Percentiles rank a stretch among this genome's conserved stretches.
Evolutionary conservation across 2,329 filamentous ascomycete species (phyloP).

Genomic region (Drechslerella coelobrocha): DNA sequence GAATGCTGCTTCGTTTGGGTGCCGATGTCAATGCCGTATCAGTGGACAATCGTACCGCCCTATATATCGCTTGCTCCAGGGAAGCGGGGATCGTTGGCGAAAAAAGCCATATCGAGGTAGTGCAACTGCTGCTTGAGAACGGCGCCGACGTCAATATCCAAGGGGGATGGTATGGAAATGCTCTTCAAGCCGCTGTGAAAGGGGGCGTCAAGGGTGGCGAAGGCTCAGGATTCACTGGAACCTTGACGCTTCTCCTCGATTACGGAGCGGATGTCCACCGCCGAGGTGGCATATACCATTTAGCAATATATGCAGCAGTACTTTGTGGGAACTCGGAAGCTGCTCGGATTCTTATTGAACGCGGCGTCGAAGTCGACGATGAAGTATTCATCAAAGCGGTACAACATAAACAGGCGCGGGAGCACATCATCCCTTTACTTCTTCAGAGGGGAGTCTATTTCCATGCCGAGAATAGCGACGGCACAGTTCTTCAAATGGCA

Average conservation of each 20-base stretch:
- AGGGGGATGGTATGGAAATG: constrained; percentile 2
- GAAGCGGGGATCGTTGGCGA: background rate
- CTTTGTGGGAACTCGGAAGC: constrained; percentile 17
- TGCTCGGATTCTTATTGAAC: constrained; percentile 17
- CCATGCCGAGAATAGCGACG: constrained; percentile 4
- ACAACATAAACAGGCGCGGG: background rate
- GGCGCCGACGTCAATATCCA: constrained; percentile 15
- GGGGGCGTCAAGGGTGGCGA: background rate
- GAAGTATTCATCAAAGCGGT: constrained; percentile 14
- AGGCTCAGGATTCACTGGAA: too few species aligned
- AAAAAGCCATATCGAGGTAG: background rate
- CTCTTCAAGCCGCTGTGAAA: constrained; percentile 12
- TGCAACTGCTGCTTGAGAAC: constrained; percentile 4
- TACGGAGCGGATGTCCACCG: constrained; percentile 25
- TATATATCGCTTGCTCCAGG: background rate
- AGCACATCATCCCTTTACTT: constrained; percentile 9
- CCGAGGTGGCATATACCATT: constrained; percentile 10
- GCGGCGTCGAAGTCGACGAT: constrained; percentile 12
- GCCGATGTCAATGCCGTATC: constrained; percentile 5
- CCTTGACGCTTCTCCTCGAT: constrained; percentile 16
- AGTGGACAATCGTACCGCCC: background rate
- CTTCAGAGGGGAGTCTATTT: constrained; percentile 9
- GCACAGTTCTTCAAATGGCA: constrained; percentile 16
- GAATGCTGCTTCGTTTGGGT: background rate
- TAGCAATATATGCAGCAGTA: constrained; percentile 14